Evolutionary conservation across 192 early-diverging fungal genomes (phyloP), one percentile per base, ranked within the genome.

Genomic region (Coemansia sp.): DNA sequence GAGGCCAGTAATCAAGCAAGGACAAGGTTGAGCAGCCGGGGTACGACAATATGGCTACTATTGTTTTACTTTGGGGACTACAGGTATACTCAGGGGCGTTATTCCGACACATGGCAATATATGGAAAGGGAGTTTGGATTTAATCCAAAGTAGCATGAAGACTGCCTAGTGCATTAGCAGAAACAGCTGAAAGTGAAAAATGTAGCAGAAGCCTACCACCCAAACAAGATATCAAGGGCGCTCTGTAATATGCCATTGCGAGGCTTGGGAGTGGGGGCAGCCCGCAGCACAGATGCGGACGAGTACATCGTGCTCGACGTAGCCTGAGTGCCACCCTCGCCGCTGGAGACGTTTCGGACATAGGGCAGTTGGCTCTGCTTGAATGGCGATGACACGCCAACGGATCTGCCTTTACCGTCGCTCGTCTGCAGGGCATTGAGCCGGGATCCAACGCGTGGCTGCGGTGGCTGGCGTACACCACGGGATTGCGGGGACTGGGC

Each of bases 31-130:
- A 53, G 36, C 46, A 43, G 40, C 73, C 78, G 5, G 56, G 14
- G 21, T 76, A 81, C 56, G 79, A 81, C 60, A 70, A 81, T 28
- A 73, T 93, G 42, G 92, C 91, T 5, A 91, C 88, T 7, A 95
- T 99, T 61, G 94, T 93, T 79, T 81, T 53, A 81, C 79, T 2
- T 82, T 78, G 59, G 92, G 92, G 34, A 94, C 91, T 9, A 94
- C 92, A 1, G 93, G 90, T 20, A 62, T 83, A 51, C 94, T 92
- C 46, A 94, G 94, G 79, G 93, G 92, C 63, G 93, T 83, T 8
- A 81, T 99, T 33, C 66, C 96, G 21, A 94, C 93, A 31, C 95
- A 99, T 66, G 78, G 76, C 46, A 95, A 94, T 74, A 84, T 92
- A 55, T n/a, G n/a, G n/a, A n/a, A n/a, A n/a, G n/a, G n/a, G n/a